Conservation (phyloP, 371 early-diverging fungal genomes). For the Globomyces sp. region DNA sequence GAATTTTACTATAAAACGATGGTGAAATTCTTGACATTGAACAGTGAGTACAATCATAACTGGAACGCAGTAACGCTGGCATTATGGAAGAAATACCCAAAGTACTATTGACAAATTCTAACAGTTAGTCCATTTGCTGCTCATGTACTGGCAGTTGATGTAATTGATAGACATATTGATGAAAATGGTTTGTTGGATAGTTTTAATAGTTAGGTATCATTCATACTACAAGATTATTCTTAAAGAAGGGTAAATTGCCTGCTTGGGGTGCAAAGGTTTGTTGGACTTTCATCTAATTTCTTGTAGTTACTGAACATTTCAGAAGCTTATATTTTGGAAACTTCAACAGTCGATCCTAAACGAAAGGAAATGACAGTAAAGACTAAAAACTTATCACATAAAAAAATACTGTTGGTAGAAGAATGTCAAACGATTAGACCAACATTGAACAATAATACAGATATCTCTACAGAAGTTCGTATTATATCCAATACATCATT, state of each 20-base stretch:
- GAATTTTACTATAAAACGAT: too few species aligned
- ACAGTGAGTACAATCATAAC: neutral
- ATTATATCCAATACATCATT: conserved; percentile 87
- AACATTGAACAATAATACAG: conserved; percentile 50
- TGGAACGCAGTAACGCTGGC: conserved; percentile 13
- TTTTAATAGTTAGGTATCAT: conserved; percentile 54
- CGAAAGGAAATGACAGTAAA: conserved; percentile 74
- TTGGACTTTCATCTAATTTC: too few species aligned
- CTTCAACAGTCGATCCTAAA: conserved; percentile 79
- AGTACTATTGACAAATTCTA: conserved; percentile 27
- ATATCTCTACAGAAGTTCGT: conserved; percentile 76
- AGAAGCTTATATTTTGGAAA: conserved; percentile 82
- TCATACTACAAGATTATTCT: conserved; percentile 81
- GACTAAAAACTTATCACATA: conserved; percentile 89
- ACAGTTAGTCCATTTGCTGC: conserved; percentile 74
- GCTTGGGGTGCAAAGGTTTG: conserved; percentile 69
- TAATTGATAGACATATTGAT: conserved; percentile 84
- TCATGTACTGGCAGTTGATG: conserved; percentile 91
- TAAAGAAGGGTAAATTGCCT: conserved; percentile 84
- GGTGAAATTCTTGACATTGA: too few species aligned
- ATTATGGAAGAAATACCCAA: conserved; percentile 77
- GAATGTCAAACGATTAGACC: conserved; percentile 78
- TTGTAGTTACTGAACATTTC: conserved; percentile 63
- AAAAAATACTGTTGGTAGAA: conserved; percentile 87
- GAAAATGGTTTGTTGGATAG: conserved; percentile 48